These are phyloP conservation scores for Trichoderma sp. DNA, from an alignment of 2,329 filamentous ascomycete species.

Conservation along the genomic window DNA sequence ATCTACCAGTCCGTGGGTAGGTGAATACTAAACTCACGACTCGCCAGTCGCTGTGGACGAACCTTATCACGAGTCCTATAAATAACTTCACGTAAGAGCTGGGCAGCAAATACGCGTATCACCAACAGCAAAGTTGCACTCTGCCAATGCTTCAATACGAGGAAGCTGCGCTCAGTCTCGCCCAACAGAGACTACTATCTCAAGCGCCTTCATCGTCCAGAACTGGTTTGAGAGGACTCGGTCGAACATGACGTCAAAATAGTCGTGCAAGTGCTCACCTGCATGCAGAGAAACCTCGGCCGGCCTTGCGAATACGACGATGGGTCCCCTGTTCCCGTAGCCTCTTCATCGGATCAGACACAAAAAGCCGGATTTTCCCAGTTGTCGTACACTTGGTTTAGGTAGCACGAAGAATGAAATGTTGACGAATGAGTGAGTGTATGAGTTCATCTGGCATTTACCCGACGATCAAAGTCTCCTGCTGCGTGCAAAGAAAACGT, in stretches of 20 bases:
- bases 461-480: background rate
- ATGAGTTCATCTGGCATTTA: too few species aligned
- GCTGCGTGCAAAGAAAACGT: background rate
- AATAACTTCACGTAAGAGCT: background rate
- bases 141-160: background rate
- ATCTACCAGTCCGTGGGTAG: background rate
- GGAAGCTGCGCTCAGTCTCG: background rate
- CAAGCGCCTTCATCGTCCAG: too few species aligned
- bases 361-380: background rate
- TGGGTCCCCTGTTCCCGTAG: slow-evolving; percentile 2
- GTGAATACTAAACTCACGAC: slow-evolving; percentile 4
- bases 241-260: background rate
- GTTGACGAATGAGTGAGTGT: too few species aligned
- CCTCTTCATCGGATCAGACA: background rate
- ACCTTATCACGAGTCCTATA: background rate
- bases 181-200: background rate
- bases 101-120: background rate
- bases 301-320: slow-evolving; percentile 19
- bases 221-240: too few species aligned
- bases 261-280: background rate
- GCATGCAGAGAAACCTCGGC: background rate
- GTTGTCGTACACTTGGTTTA: too few species aligned
- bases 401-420: too few species aligned
- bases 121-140: background rate
- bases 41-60: background rate